phyloP scores from a whole-genome alignment of 352 stramenopile species.

The Phytophthora melonis region DNA sequence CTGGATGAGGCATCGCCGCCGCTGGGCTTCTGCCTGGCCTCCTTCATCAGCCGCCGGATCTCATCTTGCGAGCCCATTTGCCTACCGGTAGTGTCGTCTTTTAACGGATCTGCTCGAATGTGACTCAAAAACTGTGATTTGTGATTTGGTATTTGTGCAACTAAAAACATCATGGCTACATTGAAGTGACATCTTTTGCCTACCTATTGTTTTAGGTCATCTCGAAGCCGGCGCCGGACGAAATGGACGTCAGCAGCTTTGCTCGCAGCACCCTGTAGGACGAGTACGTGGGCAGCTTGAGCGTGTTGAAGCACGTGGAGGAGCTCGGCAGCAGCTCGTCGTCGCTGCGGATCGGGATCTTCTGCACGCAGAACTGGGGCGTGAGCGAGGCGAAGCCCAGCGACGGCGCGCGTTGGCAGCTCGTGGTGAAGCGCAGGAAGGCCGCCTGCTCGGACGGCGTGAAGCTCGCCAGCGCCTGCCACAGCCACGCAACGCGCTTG shows the following conservation, averaged over 20 bases:
- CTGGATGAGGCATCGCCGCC: background rate
- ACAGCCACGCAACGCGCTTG: constrained; percentile 76
- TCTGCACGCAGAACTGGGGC: constrained; percentile 95
- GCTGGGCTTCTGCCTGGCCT: constrained; percentile 43
- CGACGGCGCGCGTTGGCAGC: constrained; percentile 94
- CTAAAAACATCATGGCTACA: background rate
- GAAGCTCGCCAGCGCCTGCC: constrained; percentile 78
- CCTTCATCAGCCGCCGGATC: constrained; percentile 53
- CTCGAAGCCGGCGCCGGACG: constrained; percentile 95
- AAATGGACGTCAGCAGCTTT: constrained; percentile 96
- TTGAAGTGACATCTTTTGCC: background rate
- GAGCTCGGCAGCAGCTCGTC: constrained; percentile 93
- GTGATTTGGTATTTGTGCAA: no score
- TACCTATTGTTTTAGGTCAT: constrained; percentile 81
- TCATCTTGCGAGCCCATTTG: constrained; percentile 35
- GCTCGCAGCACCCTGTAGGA: constrained; percentile 93
- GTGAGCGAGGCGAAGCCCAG: constrained; percentile 95
- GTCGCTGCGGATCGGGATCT: constrained; percentile 69
- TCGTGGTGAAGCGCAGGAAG: constrained; percentile 96
- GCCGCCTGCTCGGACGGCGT: constrained; percentile 85
- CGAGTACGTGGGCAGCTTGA: constrained; percentile 98
- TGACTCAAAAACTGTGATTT: background rate
- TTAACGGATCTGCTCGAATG: background rate
- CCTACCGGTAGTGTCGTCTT: constrained; percentile 4
- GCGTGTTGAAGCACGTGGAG: constrained; percentile 98